Base-by-base conservation (phyloP, 345 rosid species). In the Physaria fendleri region DNA sequence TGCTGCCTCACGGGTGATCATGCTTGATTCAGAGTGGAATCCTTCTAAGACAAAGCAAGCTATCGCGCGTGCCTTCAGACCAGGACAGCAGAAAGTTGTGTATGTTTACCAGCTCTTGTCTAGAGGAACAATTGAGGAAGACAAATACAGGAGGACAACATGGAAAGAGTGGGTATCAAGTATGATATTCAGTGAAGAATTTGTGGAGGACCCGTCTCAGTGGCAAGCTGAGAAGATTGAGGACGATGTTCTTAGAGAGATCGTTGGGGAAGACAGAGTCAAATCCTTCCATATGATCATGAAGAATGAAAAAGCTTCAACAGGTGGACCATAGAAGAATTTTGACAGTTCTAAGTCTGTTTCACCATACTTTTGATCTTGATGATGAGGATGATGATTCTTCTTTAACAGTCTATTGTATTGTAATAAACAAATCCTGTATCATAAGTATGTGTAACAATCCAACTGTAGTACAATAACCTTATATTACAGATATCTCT, bases 121-220 rank as follows among this genome's bases (percentile, higher is more conserved):
- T 4, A 76, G 85, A 0, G 86, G 82, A 44, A 78, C 98, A 6
- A 85, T 88, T 5, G 98, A 91, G 54, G 95, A 85, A 71, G 98
- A 85, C 34, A 88, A 88, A 71, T 84, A 91, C 41, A 54, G 85
- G 8, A 77, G 98, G 79, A 91, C 95, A 4, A 84, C 94, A 15
- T 91, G 98, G 98, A 88, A 91, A 64, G 96, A 88, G 39, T 88
- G 98, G 96, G 88, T 91, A 4, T 88, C 98, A 1, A 76, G 86
- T 59, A 88, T 85, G 96, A 91, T 88, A 20, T 91, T 91, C 37
- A 91, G 96, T 4, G 96, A 91, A 74, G 95, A 78, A 6, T 80
- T 83, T 28, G 96, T 84, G 23, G 95, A 83, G 76, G 96, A 88
- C 27, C 98, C 98, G 0, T 77, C 95, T 49, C 74, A 68, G 11